phyloP scores from a whole-genome alignment of 441 rosid species.

The Euphorbia corollata region DNA sequence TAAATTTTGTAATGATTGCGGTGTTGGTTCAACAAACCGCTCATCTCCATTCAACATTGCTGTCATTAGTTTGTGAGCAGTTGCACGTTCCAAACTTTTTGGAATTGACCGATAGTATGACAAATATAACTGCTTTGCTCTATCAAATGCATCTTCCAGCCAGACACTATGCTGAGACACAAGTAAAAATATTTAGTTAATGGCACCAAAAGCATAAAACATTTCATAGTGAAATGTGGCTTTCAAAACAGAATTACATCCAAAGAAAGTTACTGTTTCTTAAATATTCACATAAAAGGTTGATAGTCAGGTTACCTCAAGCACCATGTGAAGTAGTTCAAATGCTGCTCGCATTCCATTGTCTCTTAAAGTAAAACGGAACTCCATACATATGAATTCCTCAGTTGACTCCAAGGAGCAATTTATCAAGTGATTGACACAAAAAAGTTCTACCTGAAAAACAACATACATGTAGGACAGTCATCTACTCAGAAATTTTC shows the following conservation, averaged over 20 bases:
- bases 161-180: conserved; percentile 92
- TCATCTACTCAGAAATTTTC: neutral
- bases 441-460: conserved; percentile 90
- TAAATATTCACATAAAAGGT: conserved; percentile 8
- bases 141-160: conserved; percentile 98
- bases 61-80: conserved; percentile 96
- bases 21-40: conserved; percentile 94
- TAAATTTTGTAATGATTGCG: conserved; percentile 69
- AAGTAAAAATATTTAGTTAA: conserved; percentile 23
- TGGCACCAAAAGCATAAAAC: neutral
- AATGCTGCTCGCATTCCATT: conserved; percentile 98
- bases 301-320: conserved; percentile 56
- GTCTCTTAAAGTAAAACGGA: conserved; percentile 93
- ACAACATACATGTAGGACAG: neutral
- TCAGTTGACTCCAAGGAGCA: conserved; percentile 99
- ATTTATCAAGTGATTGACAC: conserved; percentile 94
- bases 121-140: conserved; percentile 89
- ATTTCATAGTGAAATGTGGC: neutral
- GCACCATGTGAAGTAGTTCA: conserved; percentile 99
- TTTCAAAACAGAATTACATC: neutral
- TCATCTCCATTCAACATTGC: conserved; percentile 98
- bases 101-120: conserved; percentile 96
- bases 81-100: conserved; percentile 97
- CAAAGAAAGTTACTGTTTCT: conserved; percentile 11
- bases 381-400: conserved; percentile 98